Evolutionary conservation across 352 stramenopile genomes (phyloP), one percentile per base, ranked within the genome.

Genomic region (Pythium dissimile): DNA sequence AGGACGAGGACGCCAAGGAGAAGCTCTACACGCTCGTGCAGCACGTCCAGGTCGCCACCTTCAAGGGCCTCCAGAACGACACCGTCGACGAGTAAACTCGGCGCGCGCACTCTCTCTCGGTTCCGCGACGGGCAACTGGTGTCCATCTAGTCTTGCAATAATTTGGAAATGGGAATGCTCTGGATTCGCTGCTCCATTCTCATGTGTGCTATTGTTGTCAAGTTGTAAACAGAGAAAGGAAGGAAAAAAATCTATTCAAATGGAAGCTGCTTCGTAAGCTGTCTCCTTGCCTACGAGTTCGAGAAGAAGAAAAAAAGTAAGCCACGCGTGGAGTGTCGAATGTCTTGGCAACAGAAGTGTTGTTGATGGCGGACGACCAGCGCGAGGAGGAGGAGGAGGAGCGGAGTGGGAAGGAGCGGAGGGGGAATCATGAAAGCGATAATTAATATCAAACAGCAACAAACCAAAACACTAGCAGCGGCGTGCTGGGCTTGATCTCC

Each of bases 21-120:
- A 98, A 98, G 84, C 88, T 99, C 57, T 99, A 98, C 94, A 99
- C 97, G 72, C 90, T 98, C 53, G 96, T 98, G 62, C 92, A 99
- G 83, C 86, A 98, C 73, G 95, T 99, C 56, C 80, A 98, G 72
- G 95, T 99, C 62, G 86, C 80, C 34, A 76, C 63, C 63, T 98
- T 98, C 89, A 98, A 99, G 84, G 95, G 94, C 67, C 85, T 99
- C 69, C 80, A 97, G 77, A 99, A 96, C 71, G 95, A 98, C 69
- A 98, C 87, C 64, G 89, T 98, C 52, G 88, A 98, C 64, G 88
- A 90, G 69, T 94, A 92, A 94, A 62, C 65, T 31, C 23, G 31
- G 5, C 26, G 24, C 26, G 27, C 28, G 23, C 30, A 38, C 8
- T 20, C 42, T 43, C 34, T 34, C 42, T 48, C 32, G 47, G 47